phyloP scores from a whole-genome alignment of 2,329 filamentous ascomycete genomes.

The Mollisia scopiformis region DNA sequence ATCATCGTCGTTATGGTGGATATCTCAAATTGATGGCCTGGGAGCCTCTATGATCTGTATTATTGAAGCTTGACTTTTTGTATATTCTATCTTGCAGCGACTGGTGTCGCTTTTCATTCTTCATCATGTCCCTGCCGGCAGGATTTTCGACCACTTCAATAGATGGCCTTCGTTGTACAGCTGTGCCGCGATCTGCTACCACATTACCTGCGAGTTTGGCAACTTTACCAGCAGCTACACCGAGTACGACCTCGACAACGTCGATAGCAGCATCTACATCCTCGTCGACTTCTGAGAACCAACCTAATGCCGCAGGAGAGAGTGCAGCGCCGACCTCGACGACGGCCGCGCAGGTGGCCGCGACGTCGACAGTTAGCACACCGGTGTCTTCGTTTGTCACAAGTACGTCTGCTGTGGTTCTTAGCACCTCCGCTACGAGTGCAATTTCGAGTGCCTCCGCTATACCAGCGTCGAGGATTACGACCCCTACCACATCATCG shows the following conservation, averaged over 20 bases:
- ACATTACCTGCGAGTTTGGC: slow-evolving; percentile 22
- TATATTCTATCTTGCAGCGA: slow-evolving; percentile 29
- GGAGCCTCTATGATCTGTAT: slow-evolving; percentile 25
- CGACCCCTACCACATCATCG: slow-evolving; percentile 30
- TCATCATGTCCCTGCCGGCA: slow-evolving; percentile 49
- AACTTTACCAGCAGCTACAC: slow-evolving; percentile 12
- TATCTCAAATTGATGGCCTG: slow-evolving; percentile 31
- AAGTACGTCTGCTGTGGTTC: slow-evolving; percentile 15
- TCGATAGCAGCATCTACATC: not conserved
- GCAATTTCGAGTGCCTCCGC: slow-evolving; percentile 8
- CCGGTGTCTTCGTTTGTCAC: slow-evolving; percentile 1
- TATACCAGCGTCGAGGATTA: slow-evolving; percentile 29
- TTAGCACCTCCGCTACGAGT: slow-evolving; percentile 13
- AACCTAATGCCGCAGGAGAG: slow-evolving; percentile 1
- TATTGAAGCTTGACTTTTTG: slow-evolving; percentile 29
- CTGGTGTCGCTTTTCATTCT: slow-evolving; percentile 29
- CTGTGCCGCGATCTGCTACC: slow-evolving; percentile 46
- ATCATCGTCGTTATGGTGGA: slow-evolving; percentile 25
- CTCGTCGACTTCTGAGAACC: not conserved
- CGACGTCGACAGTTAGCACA: slow-evolving; percentile 21
- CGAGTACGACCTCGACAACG: slow-evolving; percentile 7
- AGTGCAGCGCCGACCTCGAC: slow-evolving; percentile 12
- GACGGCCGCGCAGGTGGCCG: slow-evolving; percentile 15
- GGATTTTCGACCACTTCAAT: slow-evolving; percentile 54
- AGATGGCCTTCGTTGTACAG: slow-evolving; percentile 56